Evolutionary conservation across 202 grass and related monocot genomes (phyloP), one percentile per base, ranked within the genome.

Genomic region (Tripidium arundinaceum): DNA sequence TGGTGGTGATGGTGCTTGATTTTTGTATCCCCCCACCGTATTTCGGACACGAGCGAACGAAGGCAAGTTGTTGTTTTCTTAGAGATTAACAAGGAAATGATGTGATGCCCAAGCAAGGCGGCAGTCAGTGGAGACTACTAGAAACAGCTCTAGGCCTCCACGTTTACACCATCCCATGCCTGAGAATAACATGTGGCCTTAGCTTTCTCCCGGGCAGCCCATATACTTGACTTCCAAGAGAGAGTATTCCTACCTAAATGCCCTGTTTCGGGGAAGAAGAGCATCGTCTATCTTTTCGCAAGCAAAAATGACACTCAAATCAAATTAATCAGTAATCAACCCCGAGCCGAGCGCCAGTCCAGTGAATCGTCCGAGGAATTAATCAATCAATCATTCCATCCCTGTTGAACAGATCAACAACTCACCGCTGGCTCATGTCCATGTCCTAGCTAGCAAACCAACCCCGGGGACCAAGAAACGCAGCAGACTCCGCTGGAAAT

Each of bases 91-190:
- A 36, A 75, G 19, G 52, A 69, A 69, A 62, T 68, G 25, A 28
- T 75, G 66, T 21, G 41, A 29, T 43, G 24, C 54, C 15, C 22
- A 5, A 57, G n/a, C 21, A 4, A 25, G 54, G 28, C 36, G 27
- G 39, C 49, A 5, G 10, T 7, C 22, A 74, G 49, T 28, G 75
- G 61, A 65, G 66, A 61, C 49, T 10, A 62, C 46, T 42, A 27
- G 9, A 82, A 74, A 63, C 43, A 76, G 37, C 37, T 83, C 70
- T 10, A 70, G 63, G 46, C 12, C 47, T 75, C 59, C 0, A 25
- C 22, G 13, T 68, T 24, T 12, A n/a, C 65, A 68, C 34, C 8
- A 9, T 22, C n/a, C n/a, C n/a, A n/a, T n/a, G 9, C 38, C n/a
- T 39, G 21, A 57, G n/a, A 25, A 58, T 21, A 22, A 57, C 5